Evolutionary conservation across 1,284 basidiomycete genomes (phyloP), one percentile per base, ranked within the genome.

Genomic region (Laetiporus sulphureus): DNA sequence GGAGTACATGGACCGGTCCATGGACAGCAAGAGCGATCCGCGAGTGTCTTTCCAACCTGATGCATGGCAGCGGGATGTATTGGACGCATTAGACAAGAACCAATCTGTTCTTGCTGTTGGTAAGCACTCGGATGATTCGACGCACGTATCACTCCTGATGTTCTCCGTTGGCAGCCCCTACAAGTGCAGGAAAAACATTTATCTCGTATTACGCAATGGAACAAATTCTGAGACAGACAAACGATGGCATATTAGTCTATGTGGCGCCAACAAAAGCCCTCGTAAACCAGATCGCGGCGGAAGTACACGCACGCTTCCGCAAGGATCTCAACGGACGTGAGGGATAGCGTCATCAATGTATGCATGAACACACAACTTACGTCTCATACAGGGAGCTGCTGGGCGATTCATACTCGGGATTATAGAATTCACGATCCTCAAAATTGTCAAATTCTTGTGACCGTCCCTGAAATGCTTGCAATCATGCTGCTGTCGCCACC

Each of bases 201-300:
- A 83, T 86, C 32, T 82, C 79, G 3, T 85, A 71, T 56, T 83
- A 84, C 47, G 81, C 82, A 0, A 85, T 85, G 82, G 82, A 84
- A 57, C 72, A 73, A 45, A 63, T 82, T 11, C 58, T 85, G 4
- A 62, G 77, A 41, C 65, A 65, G 23, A 76, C 77, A 0, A 75
- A 84, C 51, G 71, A 82, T 36, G 79, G 77, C 1, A 68, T 84
- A 29, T 54, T 86, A 24, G 74, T 86, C n/a, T 86, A 85, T 54
- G 72, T 85, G 22, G 81, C 83, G 0, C 82, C 81, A 0, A 83
- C 83, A 2, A 85, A 86, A 56, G 82, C 83, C 0, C 66, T 84
- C 2, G 82, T 84, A 39, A 69, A 68, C 35, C 78, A 82, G 50
- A 75, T 83, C 36, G 79, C 81, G 0, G 78, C 83, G 0, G 83